phyloP scores from a whole-genome alignment of 2,329 filamentous ascomycete genomes.

The Neonectria punicea region DNA sequence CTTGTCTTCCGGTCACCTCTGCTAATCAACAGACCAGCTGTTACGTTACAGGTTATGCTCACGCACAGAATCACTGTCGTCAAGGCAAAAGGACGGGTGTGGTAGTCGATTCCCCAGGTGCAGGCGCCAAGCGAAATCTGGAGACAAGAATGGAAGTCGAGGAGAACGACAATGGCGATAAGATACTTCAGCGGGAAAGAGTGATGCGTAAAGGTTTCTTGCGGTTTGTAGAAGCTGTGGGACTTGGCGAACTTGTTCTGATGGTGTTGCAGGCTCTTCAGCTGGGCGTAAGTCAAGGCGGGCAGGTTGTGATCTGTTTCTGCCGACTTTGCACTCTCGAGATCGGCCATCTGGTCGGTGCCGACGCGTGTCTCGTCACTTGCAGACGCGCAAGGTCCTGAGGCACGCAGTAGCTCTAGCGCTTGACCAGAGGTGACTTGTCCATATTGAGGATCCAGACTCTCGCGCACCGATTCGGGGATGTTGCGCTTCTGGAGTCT shows the following conservation, averaged over 20 bases:
- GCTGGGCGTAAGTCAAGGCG: slow-evolving; percentile 73
- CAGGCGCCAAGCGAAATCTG: slow-evolving; percentile 82
- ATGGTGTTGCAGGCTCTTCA: slow-evolving; percentile 77
- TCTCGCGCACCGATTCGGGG: slow-evolving; percentile 27
- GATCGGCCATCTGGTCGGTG: slow-evolving; percentile 47
- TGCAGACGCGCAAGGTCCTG: slow-evolving; percentile 23
- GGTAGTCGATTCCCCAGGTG: slow-evolving; percentile 83
- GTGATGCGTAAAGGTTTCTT: slow-evolving; percentile 84
- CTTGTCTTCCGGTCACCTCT: slow-evolving; percentile 80
- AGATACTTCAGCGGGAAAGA: slow-evolving; percentile 81
- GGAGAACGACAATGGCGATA: slow-evolving; percentile 79
- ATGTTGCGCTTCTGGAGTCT: slow-evolving; percentile 36
- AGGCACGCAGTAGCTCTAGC: slow-evolving; percentile 28
- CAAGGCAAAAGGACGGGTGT: slow-evolving; percentile 73
- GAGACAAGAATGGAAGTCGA: slow-evolving; percentile 82
- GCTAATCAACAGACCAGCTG: slow-evolving; percentile 79
- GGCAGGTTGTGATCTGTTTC: slow-evolving; percentile 61
- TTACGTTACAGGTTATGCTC: slow-evolving; percentile 81
- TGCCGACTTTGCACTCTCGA: slow-evolving; percentile 52
- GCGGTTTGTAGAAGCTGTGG: slow-evolving; percentile 89
- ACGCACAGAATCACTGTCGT: slow-evolving; percentile 85
- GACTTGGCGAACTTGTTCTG: slow-evolving; percentile 83
- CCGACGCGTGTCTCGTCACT: slow-evolving; percentile 51
- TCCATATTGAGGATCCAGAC: slow-evolving; percentile 24
- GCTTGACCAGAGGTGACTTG: slow-evolving; percentile 37